phyloP scores from a whole-genome alignment of 768 basidiomycete species.

The Kockovaella imperatae region DNA sequence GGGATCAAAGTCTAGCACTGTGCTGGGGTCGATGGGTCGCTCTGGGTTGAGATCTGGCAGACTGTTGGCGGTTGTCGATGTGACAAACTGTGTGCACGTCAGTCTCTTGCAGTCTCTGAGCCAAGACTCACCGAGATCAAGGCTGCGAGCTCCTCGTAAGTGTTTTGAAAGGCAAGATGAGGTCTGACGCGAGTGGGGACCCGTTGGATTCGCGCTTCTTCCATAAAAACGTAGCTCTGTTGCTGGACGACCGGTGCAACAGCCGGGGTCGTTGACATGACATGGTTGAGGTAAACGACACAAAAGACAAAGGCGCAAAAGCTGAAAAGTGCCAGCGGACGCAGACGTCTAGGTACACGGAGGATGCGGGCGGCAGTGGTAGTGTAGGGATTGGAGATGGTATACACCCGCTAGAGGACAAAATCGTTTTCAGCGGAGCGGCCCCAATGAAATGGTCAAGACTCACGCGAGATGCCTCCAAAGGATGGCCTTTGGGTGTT shows the following conservation, averaged over 20 bases:
- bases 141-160: conserved; percentile 32
- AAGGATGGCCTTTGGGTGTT: conserved; percentile 37
- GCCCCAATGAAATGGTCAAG: background rate
- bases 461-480: conserved; percentile 1
- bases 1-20: conserved; percentile 44
- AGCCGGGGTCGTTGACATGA: conserved; percentile 8
- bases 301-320: conserved; percentile 25
- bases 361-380: conserved; percentile 31
- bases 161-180: conserved; percentile 13
- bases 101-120: background rate
- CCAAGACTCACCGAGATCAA: conserved; percentile 30
- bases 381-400: conserved; percentile 20
- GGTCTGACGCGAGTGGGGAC: background rate
- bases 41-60: conserved; percentile 35
- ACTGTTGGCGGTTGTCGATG: conserved; percentile 40
- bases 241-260: conserved; percentile 14
- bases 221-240: conserved; percentile 2
- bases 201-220: background rate
- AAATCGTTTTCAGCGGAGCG: background rate
- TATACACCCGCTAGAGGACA: conserved; percentile 6
- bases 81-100: conserved; percentile 33
- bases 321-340: conserved; percentile 23
- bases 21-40: conserved; percentile 30
- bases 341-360: conserved; percentile 36
- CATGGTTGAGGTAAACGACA: conserved; percentile 20